These are phyloP conservation scores for Dittrichia graveolens DNA, from an alignment of 129 eudicot genomes.

Conservation along the genomic window DNA sequence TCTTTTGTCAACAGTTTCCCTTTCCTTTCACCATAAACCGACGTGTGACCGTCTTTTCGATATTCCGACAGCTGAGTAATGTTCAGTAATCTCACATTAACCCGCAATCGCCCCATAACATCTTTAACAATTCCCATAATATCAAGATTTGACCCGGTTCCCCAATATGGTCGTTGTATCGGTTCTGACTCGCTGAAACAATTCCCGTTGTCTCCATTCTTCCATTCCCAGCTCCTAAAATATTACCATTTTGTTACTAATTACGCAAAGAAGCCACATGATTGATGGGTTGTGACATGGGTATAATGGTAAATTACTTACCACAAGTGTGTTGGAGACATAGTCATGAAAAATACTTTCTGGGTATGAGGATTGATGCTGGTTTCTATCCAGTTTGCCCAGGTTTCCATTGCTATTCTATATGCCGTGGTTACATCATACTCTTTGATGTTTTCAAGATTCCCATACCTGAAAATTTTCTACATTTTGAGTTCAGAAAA, in stretches of 20 bases:
- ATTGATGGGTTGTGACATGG: background rate
- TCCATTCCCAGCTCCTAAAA: constrained; percentile 96
- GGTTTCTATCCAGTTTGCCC: constrained; percentile 87
- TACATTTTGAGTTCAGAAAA: background rate
- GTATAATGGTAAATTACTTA: constrained; percentile 39
- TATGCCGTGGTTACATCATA: constrained; percentile 83
- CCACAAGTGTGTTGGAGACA: constrained; percentile 99
- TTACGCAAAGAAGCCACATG: too few species aligned
- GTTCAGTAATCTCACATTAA: constrained; percentile 65
- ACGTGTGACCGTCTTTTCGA: constrained; percentile 87
- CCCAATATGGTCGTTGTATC: constrained; percentile 77
- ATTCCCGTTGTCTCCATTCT: constrained; percentile 73
- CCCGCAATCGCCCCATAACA: constrained; percentile 43
- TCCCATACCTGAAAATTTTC: constrained; percentile 51
- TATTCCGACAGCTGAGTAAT: constrained; percentile 83
- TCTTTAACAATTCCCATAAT: constrained; percentile 71
- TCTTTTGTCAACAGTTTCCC: constrained; percentile 84
- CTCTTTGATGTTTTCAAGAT: constrained; percentile 51
- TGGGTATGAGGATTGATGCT: constrained; percentile 60
- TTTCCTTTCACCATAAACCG: constrained; percentile 83
- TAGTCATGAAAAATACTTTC: constrained; percentile 74
- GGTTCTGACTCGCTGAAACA: constrained; percentile 77
- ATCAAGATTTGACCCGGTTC: constrained; percentile 83
- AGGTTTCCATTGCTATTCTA: constrained; percentile 78
- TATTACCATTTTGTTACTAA: background rate